Conservation (phyloP, 2,329 filamentous ascomycete species). For the Fusarium nygamai region DNA sequence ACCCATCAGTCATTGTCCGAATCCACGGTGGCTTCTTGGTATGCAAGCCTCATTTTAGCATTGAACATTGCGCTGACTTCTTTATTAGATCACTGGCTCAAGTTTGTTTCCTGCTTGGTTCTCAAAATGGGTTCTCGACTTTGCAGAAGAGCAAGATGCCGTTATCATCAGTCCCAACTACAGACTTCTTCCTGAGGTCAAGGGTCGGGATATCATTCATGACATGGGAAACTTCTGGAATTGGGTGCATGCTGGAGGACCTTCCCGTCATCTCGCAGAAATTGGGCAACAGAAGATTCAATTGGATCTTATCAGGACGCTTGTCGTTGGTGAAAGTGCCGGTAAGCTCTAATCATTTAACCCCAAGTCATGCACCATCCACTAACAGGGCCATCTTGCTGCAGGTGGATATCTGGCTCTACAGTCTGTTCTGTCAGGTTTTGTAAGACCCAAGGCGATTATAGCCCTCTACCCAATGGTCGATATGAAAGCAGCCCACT, state of each 20-base stretch:
- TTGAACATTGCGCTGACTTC: neutral
- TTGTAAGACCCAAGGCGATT: neutral
- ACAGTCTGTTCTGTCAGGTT: neutral
- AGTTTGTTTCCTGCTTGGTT: neutral
- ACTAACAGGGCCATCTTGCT: neutral
- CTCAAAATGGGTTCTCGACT: neutral
- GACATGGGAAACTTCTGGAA: neutral
- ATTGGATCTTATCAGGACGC: rapidly evolving
- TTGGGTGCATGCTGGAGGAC: neutral
- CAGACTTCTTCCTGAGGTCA: neutral
- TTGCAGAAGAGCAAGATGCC: neutral
- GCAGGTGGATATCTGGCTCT: neutral
- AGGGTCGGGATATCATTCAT: neutral
- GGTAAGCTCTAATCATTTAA: neutral
- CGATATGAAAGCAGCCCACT: neutral
- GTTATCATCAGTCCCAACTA: neutral
- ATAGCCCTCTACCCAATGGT: neutral
- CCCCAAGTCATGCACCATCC: neutral
- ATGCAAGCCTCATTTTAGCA: rapidly evolving
- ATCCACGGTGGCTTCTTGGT: neutral
- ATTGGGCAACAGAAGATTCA: neutral
- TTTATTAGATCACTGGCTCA: neutral
- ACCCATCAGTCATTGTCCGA: neutral
- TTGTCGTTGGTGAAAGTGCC: neutral
- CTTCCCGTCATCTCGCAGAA: neutral